Evolutionary conservation across 306 rosid species (phyloP).

Genomic region (Cucumis cinereus): DNA sequence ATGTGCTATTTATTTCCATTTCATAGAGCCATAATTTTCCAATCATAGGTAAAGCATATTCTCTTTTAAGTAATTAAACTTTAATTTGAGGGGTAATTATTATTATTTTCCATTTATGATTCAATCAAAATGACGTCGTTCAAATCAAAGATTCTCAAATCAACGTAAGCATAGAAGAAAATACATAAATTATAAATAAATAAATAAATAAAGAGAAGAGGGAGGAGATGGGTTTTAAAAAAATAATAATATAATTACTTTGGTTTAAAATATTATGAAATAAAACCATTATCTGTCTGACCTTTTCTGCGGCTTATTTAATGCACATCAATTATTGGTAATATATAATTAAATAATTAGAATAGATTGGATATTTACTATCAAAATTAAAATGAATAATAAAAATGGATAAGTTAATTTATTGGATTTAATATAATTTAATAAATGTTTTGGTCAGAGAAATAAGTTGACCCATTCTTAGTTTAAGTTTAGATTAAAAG

Average conservation of each 20-base stretch:
- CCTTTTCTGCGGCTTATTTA: neutral
- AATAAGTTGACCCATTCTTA: conserved; percentile 1
- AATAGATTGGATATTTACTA: neutral
- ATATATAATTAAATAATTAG: neutral
- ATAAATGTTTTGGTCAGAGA: neutral
- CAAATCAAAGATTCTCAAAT: neutral
- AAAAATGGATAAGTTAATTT: neutral
- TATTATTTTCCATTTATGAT: neutral
- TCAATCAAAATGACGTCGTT: neutral
- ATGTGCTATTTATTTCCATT: neutral
- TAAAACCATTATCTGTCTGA: neutral
- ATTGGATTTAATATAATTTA: neutral
- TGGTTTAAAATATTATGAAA: neutral
- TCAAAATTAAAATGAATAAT: neutral
- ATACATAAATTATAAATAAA: neutral
- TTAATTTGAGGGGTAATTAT: neutral
- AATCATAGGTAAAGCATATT: neutral
- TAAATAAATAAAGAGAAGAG: neutral
- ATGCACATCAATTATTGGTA: conserved; percentile 1
- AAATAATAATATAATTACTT: neutral
- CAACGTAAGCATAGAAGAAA: conserved; percentile 1
- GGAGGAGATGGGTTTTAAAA: neutral
- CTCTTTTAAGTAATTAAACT: neutral
- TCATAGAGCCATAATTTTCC: neutral
- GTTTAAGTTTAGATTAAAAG: neutral